These are phyloP conservation scores for Macrolepiota albuminosa DNA, from an alignment of 768 basidiomycete species.

Conservation along the genomic window DNA sequence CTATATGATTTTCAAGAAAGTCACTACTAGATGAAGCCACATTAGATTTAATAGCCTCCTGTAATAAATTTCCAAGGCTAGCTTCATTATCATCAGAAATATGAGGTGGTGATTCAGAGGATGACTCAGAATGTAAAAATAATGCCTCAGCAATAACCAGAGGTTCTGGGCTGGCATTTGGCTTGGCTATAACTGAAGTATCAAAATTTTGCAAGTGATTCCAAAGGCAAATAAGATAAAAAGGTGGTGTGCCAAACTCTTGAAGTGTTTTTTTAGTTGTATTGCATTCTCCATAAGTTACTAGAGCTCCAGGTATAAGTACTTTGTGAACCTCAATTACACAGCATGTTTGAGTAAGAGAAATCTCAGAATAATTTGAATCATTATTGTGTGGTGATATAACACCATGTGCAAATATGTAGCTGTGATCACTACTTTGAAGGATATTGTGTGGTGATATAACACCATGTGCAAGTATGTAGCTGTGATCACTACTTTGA, in stretches of 20 bases:
- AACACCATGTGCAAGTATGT: background rate
- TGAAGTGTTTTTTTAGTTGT: background rate
- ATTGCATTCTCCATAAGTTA: background rate
- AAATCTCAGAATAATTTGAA: background rate
- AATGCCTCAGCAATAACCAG: no score
- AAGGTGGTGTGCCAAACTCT: background rate
- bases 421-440: no score
- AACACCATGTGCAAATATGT: no score
- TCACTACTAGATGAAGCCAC: background rate
- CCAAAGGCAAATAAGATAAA: background rate
- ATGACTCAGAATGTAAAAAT: no score
- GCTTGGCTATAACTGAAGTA: no score
- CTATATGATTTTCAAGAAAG: background rate
- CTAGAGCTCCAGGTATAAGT: background rate
- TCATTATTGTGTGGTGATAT: background rate
- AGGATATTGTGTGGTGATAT: background rate
- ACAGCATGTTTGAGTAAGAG: background rate
- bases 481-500: background rate
- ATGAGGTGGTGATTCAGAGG: background rate
- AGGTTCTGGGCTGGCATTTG: no score
- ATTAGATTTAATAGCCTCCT: background rate
- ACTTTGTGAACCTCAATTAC: slow-evolving; percentile 1
- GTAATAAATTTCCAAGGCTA: background rate
- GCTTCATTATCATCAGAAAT: no score
- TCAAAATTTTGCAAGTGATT: background rate